These are phyloP conservation scores for Acmispon strigosus DNA, from an alignment of 306 rosid species.

Conservation along the genomic window DNA sequence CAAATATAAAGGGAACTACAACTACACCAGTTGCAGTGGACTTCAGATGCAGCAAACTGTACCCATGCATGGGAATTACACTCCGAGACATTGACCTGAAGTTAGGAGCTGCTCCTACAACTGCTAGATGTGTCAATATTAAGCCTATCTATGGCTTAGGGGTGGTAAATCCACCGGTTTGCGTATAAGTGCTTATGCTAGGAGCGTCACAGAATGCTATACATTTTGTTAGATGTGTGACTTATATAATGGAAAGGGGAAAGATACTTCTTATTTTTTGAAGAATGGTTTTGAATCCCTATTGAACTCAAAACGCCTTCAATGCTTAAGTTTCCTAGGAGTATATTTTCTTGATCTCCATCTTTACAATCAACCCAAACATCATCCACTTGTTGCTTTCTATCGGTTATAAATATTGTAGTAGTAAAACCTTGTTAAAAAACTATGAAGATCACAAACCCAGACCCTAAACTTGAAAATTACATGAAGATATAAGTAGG, in stretches of 20 bases:
- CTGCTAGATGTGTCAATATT: slow-evolving; percentile 31
- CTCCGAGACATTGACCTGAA: slow-evolving; percentile 35
- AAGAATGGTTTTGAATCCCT: neutral
- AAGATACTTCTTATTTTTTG: neutral
- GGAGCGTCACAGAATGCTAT: neutral
- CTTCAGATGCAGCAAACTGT: slow-evolving; percentile 40
- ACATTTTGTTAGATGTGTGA: neutral
- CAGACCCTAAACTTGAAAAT: too few relatives aligned
- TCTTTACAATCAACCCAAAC: too few relatives aligned
- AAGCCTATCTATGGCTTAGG: slow-evolving; percentile 22
- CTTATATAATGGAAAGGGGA: neutral
- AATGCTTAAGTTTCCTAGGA: neutral
- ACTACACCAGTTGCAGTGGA: slow-evolving; percentile 37
- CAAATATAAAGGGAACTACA: slow-evolving; percentile 52
- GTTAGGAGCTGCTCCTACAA: neutral
- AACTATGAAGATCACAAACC: too few relatives aligned
- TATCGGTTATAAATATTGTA: too few relatives aligned
- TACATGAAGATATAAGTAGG: too few relatives aligned
- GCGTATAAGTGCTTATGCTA: neutral
- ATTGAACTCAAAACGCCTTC: neutral
- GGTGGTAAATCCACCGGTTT: slow-evolving; percentile 9
- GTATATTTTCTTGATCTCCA: neutral
- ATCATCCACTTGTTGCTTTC: too few relatives aligned
- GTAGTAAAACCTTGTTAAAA: too few relatives aligned
- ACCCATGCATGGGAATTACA: slow-evolving; percentile 39